Evolutionary conservation across 176 grass and related monocot species (phyloP), one percentile per base, ranked within the genome.

Genomic region (Oryza brachyantha): DNA sequence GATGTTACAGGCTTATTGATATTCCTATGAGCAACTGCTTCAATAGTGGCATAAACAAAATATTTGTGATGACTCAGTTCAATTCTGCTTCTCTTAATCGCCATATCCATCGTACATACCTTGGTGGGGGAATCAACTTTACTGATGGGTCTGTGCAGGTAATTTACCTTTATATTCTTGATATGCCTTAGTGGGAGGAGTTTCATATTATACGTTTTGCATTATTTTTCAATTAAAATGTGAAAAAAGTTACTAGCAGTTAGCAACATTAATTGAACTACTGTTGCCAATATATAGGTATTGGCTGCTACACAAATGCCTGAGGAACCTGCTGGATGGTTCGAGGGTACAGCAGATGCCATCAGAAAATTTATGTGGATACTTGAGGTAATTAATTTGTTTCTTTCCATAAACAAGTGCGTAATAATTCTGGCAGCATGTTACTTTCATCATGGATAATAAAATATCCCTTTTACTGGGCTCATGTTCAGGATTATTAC

Each of bases 21-120:
- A 79, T 96, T 60, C 90, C 90, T 3, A 92, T 96, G 93, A 96
- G 90, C 71, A 96, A 96, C 34, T 96, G 93, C 57, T 91, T 96
- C 66, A 92, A 96, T 35, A 92, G 87, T 13, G 93, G 87, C 36
- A 91, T 96, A 70, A 88, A 92, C 38, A 96, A 96, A 79, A 90
- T 96, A 73, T 96, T 90, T 34, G 82, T 96, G 61, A 90, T 96
- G 87, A 96, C 79, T 25, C 93, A 96, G 38, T 96, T 86, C 83
- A 96, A 96, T 27, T 96, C 93, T 7, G 70, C 85, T 57, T 96
- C 90, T 8, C 71, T 96, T 17, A 90, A 96, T 78, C 87, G 93
- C 19, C 93, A 96, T 68, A 90, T 96, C 75, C 81, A 66, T 63
- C 75, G 75, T 19, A 92, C 93, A 25, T 96, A 96, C 68, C 81